Conservation (phyloP, 2,329 filamentous ascomycete species). For the Remersonia thermophila region DNA sequence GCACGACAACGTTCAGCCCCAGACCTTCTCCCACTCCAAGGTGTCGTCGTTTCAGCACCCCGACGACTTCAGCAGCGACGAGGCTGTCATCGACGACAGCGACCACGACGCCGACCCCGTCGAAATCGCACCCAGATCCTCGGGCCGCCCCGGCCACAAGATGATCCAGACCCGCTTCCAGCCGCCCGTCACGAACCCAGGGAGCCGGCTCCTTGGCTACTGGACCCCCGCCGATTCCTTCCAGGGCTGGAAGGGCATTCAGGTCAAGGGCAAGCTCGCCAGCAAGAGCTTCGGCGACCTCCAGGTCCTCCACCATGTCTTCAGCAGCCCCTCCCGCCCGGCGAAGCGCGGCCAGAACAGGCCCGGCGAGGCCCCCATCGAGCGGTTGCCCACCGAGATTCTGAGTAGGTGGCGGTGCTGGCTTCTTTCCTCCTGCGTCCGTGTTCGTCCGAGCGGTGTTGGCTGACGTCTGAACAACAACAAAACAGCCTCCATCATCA, state of each 20-base stretch:
- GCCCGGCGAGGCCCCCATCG: slow-evolving; percentile 45
- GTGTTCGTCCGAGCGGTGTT: not conserved
- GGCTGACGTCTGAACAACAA: slow-evolving; percentile 4
- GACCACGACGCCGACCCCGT: slow-evolving; percentile 28
- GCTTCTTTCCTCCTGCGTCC: not conserved
- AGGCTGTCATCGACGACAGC: slow-evolving; percentile 33
- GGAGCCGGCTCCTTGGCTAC: slow-evolving; percentile 44
- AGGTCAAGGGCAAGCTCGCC: slow-evolving; percentile 43
- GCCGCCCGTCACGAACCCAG: slow-evolving; percentile 41
- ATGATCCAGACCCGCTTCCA: slow-evolving; percentile 35
- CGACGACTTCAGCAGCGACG: slow-evolving; percentile 27
- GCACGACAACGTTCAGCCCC: slow-evolving; percentile 44
- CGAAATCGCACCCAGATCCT: slow-evolving; percentile 4
- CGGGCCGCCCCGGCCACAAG: slow-evolving; percentile 19
- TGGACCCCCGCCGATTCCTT: slow-evolving; percentile 48
- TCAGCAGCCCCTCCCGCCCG: slow-evolving; percentile 30
- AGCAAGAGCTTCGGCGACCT: slow-evolving; percentile 52
- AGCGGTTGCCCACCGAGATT: slow-evolving; percentile 57
- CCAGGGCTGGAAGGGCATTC: slow-evolving; percentile 51
- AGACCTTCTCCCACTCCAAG: slow-evolving; percentile 52
- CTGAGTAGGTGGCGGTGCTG: slow-evolving; percentile 58
- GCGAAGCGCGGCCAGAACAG: slow-evolving; percentile 13
- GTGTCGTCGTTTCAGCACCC: slow-evolving; percentile 41
- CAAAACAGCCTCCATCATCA: slow-evolving; percentile 58
- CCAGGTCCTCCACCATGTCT: slow-evolving; percentile 41